Percentiles rank a stretch among this genome's conserved stretches.
These are phyloP conservation scores for Dichomitus squalens DNA, from an alignment of 1,284 basidiomycete genomes.

Conservation along the genomic window DNA sequence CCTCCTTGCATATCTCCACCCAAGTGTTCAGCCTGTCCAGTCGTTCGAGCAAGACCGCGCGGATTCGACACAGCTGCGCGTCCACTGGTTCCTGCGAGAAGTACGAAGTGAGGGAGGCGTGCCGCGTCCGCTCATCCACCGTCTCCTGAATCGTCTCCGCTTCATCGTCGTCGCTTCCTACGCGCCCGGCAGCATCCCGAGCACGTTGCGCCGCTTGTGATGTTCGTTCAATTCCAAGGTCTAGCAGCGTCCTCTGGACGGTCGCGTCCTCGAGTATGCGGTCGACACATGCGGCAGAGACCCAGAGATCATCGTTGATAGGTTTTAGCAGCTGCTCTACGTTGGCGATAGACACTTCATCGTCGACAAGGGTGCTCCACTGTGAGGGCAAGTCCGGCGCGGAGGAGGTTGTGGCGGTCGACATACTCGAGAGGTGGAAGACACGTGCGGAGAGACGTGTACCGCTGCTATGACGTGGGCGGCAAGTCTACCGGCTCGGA, in stretches of 20 bases:
- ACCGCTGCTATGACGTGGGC: constrained; percentile 26
- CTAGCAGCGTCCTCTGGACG: constrained; percentile 59
- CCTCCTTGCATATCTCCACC: constrained; percentile 54
- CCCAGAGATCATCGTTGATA: constrained; percentile 72
- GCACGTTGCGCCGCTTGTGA: constrained; percentile 48
- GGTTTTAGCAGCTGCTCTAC: constrained; percentile 52
- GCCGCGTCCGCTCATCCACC: constrained; percentile 20
- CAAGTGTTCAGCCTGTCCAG: constrained; percentile 71
- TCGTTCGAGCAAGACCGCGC: constrained; percentile 60
- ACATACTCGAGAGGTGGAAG: constrained; percentile 33
- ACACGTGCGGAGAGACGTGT: constrained; percentile 32
- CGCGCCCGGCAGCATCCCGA: constrained; percentile 35
- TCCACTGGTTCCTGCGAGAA: constrained; percentile 57
- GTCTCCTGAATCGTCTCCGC: constrained; percentile 22
- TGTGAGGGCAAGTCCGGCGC: constrained; percentile 30
- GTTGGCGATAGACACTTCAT: constrained; percentile 51
- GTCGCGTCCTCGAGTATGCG: constrained; percentile 59
- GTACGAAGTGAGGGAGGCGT: constrained; percentile 45
- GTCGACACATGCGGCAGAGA: constrained; percentile 70
- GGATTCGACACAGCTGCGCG: constrained; percentile 64
- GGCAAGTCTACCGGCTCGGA: constrained; percentile 8
- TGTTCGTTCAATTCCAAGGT: constrained; percentile 64
- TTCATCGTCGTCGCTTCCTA: constrained; percentile 26
- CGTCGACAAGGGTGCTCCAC: constrained; percentile 60
- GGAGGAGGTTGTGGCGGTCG: constrained; percentile 23